These are phyloP conservation scores for Suillus fuscotomentosus DNA, from an alignment of 768 basidiomycete species.

Conservation along the genomic window DNA sequence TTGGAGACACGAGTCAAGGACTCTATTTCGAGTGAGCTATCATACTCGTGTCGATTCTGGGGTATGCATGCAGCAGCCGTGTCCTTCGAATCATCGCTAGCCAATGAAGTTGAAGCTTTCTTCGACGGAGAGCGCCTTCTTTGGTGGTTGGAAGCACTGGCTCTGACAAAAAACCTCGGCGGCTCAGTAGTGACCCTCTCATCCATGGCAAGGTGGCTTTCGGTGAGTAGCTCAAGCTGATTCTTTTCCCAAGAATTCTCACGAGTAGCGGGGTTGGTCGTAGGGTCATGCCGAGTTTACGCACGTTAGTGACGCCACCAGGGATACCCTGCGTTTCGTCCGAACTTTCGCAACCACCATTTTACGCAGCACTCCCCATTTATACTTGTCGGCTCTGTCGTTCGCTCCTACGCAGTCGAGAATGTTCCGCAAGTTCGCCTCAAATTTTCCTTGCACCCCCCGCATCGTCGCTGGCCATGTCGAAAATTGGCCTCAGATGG, in stretches of 20 bases:
- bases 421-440: constrained; percentile 13
- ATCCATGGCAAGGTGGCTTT: background rate
- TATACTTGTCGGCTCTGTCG: constrained; percentile 24
- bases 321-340: constrained; percentile 14
- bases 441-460: background rate
- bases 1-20: constrained; percentile 11
- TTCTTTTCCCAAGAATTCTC: background rate
- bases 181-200: background rate
- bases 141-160: background rate
- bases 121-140: constrained; percentile 13
- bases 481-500: constrained; percentile 2
- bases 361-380: constrained; percentile 19
- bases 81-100: background rate
- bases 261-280: background rate
- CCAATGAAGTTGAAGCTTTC: constrained; percentile 17
- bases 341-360: constrained; percentile 12
- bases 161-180: constrained; percentile 16
- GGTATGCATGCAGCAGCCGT: constrained; percentile 22
- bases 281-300: constrained; percentile 4
- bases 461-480: background rate
- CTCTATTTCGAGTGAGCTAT: constrained; percentile 22
- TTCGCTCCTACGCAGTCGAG: constrained; percentile 24
- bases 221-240: background rate
- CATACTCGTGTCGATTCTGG: constrained; percentile 33
- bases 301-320: background rate